A percentile compares a stretch with the other conserved stretches of the same genome.
phyloP scores from a whole-genome alignment of 2,329 filamentous ascomycete species.

The Xylaria sp. region DNA sequence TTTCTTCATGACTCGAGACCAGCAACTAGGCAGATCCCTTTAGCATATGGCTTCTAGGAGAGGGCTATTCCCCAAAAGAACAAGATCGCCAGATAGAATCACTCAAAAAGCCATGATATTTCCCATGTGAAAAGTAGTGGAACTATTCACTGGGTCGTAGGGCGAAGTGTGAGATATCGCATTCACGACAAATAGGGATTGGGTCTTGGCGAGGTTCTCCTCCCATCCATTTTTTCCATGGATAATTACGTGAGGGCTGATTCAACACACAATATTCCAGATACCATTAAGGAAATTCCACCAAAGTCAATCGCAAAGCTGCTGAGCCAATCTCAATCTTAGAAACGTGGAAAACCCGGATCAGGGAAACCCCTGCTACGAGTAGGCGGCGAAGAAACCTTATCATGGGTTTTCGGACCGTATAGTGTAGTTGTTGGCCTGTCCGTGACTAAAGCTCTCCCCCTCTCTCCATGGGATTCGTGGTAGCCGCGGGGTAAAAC shows the following conservation, averaged over 20 bases:
- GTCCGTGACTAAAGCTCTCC: neutral
- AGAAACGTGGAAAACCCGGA: neutral
- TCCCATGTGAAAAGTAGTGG: too few relatives aligned
- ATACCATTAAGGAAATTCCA: too few relatives aligned
- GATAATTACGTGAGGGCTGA: too few relatives aligned
- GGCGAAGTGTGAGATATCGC: too few relatives aligned
- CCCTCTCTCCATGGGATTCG: neutral
- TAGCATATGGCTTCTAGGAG: neutral
- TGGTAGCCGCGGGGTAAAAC: neutral
- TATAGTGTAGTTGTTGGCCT: neutral
- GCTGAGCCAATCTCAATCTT: neutral
- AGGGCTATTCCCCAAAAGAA: neutral
- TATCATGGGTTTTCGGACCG: neutral
- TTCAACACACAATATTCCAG: neutral
- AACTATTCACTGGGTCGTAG: too few relatives aligned
- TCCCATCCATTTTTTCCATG: too few relatives aligned
- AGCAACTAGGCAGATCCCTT: neutral
- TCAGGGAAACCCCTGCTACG: conserved; percentile 4
- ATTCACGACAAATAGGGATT: too few relatives aligned
- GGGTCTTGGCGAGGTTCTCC: too few relatives aligned
- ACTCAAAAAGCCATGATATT: neutral
- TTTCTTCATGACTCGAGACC: conserved; percentile 11
- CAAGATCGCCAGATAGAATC: neutral
- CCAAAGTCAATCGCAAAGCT: neutral
- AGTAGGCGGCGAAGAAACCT: conserved; percentile 2